Base-by-base conservation (phyloP, 139 green algal species). In the Chlorella sp. region DNA sequence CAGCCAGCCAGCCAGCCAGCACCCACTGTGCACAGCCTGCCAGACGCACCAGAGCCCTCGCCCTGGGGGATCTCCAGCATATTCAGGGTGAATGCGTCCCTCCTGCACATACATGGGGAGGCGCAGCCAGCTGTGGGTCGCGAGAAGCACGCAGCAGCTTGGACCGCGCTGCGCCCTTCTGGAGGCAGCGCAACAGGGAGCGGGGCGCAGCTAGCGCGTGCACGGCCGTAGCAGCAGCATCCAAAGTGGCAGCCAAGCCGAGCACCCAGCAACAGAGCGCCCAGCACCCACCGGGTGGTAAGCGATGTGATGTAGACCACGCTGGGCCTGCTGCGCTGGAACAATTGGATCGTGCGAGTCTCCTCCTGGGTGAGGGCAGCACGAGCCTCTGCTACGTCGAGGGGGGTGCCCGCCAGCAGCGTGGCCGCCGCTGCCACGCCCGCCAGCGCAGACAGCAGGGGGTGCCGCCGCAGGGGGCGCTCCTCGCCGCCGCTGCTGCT, bases 251-350 rank as follows among this genome's bases (percentile, higher is more conserved):
- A 38, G 44, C 26, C 23, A 21, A 36, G 17, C 18, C n/a, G 15
- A 20, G 21, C 20, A 55, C n/a, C n/a, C n/a, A n/a, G n/a, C n/a
- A n/a, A n/a, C n/a, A n/a, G n/a, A n/a, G n/a, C n/a, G n/a, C 21
- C 12, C 28, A 17, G 76, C 32, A 41, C 86, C 41, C 71, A 89
- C 88, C 81, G 75, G 21, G 25, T 76, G 13, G 84, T 82, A 30
- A 96, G 72, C 86, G 94, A 96, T 44, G 93, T 96, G 34, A 96
- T 94, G 89, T 92, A 97, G 0, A 96, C 94, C 7, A 96, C 94
- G 51, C 84, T 89, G 2, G 91, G 89, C 23, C 73, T 96, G 82
- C 85, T 93, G 34, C 91, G 57, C 21, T 90, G 69, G 78, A 96
- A 96, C 44, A 96, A 68, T 21, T 85, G 32, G 13, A 97, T 88